A percentile compares a stretch with the other conserved stretches of the same genome.
These are phyloP conservation scores for Rehmannia glutinosa DNA, from an alignment of 257 asterid species.

Conservation along the genomic window DNA sequence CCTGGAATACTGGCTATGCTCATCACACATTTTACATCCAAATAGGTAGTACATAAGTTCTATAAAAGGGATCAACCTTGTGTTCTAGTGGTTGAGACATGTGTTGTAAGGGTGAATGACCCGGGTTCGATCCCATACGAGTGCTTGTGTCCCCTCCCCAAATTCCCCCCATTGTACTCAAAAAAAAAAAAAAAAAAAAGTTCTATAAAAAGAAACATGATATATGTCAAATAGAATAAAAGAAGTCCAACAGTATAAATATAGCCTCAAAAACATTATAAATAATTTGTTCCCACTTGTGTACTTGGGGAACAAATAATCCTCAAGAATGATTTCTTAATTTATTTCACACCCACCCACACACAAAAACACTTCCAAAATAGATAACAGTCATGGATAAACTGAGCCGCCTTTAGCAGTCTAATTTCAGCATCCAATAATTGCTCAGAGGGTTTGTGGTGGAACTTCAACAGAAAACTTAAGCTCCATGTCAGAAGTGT, in stretches of 20 bases:
- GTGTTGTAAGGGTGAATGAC: too few relatives aligned
- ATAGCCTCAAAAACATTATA: neutral
- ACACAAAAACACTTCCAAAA: too few relatives aligned
- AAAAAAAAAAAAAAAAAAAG: too few relatives aligned
- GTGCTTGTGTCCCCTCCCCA: too few relatives aligned
- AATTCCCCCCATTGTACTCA: too few relatives aligned
- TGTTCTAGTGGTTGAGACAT: too few relatives aligned
- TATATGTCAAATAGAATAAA: too few relatives aligned
- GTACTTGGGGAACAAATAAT: neutral
- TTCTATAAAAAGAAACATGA: too few relatives aligned
- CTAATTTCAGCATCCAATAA: neutral
- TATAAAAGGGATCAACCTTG: too few relatives aligned
- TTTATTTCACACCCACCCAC: neutral
- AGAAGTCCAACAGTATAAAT: neutral
- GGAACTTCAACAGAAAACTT: neutral
- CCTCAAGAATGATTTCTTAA: neutral
- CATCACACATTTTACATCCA: neutral
- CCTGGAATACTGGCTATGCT: neutral
- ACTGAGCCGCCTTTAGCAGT: neutral
- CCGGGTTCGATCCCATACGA: too few relatives aligned
- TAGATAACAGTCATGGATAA: neutral
- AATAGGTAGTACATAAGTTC: neutral
- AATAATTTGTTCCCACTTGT: neutral
- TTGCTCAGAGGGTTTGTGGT: neutral
- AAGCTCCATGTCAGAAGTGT: neutral